Evolutionary conservation across 306 rosid genomes (phyloP).

Genomic region (Amphicarpaea edgeworthii): DNA sequence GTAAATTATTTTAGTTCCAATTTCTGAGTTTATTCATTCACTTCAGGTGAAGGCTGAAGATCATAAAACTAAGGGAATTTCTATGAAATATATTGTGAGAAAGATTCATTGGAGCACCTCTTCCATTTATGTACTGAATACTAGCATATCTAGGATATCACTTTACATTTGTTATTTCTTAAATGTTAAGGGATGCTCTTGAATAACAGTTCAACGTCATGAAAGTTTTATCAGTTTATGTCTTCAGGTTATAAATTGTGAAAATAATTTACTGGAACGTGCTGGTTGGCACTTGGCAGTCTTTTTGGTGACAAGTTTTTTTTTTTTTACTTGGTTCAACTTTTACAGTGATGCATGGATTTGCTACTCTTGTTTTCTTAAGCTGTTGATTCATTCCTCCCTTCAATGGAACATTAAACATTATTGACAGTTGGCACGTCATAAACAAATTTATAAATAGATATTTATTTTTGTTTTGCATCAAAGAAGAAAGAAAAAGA

Average conservation of each 20-base stretch:
- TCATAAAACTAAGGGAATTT: constrained; percentile 19
- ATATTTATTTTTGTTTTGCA: constrained; percentile 14
- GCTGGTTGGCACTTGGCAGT: constrained; percentile 12
- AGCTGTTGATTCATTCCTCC: constrained; percentile 20
- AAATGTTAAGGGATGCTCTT: constrained; percentile 25
- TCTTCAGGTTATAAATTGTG: constrained; percentile 13
- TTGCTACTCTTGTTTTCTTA: background rate
- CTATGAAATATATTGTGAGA: constrained; percentile 4
- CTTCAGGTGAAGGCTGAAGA: background rate
- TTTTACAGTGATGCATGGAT: background rate
- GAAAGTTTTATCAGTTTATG: no score
- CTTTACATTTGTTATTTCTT: constrained; percentile 17
- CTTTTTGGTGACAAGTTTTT: background rate
- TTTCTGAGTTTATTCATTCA: constrained; percentile 24
- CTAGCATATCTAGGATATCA: constrained; percentile 4
- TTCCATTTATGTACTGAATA: background rate
- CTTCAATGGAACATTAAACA: background rate
- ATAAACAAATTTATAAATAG: background rate
- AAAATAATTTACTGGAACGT: constrained; percentile 16
- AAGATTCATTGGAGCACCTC: constrained; percentile 3
- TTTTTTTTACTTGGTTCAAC: constrained; percentile 1
- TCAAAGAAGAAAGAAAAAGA: constrained; percentile 9
- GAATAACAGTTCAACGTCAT: no score
- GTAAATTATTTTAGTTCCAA: constrained; percentile 7
- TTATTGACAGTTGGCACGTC: background rate